Conservation (phyloP, 164 flowering plant genomes). For the Annona squamosa region DNA sequence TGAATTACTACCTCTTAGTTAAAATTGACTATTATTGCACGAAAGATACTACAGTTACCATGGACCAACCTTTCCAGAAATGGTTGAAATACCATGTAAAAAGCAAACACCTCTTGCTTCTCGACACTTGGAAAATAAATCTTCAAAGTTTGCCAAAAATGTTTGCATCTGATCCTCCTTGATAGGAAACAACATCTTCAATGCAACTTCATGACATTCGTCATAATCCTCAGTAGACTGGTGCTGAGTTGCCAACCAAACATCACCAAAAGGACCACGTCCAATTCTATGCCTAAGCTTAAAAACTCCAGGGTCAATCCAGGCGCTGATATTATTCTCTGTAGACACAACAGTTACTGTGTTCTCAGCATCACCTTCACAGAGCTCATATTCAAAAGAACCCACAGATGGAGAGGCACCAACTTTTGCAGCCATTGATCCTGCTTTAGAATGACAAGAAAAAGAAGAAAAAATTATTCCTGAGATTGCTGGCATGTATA, state of each 20-base stretch:
- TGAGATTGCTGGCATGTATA: not conserved
- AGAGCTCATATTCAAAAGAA: constrained; percentile 60
- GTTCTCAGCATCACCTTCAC: constrained; percentile 55
- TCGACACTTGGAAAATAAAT: constrained; percentile 41
- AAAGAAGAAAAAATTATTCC: not conserved
- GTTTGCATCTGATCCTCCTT: constrained; percentile 44
- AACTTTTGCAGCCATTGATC: constrained; percentile 53
- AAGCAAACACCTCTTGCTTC: constrained; percentile 47
- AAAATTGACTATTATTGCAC: not conserved
- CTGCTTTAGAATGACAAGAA: not conserved
- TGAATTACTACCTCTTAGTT: not conserved
- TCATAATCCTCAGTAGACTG: constrained; percentile 59
- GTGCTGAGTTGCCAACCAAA: constrained; percentile 89
- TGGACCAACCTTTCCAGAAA: constrained; percentile 50
- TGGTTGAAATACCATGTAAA: constrained; percentile 65
- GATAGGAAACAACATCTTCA: constrained; percentile 66
- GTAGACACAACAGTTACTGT: constrained; percentile 54
- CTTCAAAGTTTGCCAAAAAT: constrained; percentile 43
- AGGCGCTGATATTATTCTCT: constrained; percentile 36
- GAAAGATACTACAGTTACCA: not conserved
- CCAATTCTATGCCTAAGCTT: constrained; percentile 82
- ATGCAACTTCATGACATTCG: constrained; percentile 78
- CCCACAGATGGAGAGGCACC: constrained; percentile 22
- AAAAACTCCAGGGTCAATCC: constrained; percentile 65
- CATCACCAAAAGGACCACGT: constrained; percentile 81